Evolutionary conservation across 1,139 yeast genomes (phyloP).

Genomic region (Protomyces gravidus): DNA sequence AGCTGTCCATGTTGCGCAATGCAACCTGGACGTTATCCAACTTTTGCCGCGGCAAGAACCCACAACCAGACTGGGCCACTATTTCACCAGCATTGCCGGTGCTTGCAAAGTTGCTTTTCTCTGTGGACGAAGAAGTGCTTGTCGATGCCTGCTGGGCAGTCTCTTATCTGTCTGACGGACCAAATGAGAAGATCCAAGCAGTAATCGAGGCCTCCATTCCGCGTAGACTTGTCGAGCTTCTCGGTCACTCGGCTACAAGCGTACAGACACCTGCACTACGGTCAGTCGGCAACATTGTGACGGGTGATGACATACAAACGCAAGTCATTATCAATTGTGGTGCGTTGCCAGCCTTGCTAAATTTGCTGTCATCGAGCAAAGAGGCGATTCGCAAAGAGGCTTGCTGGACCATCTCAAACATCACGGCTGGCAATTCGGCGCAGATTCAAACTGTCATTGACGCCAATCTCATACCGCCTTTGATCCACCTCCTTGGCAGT

Average conservation of each 20-base stretch:
- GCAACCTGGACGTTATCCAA: constrained; percentile 98
- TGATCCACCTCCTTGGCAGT: constrained; percentile 68
- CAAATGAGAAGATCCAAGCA: constrained; percentile 89
- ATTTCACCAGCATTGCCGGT: constrained; percentile 89
- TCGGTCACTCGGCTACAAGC: constrained; percentile 63
- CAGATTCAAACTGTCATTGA: constrained; percentile 97
- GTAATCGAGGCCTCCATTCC: constrained; percentile 96
- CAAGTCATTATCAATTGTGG: constrained; percentile 93
- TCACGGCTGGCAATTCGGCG: constrained; percentile 92
- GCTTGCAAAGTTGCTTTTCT: constrained; percentile 81
- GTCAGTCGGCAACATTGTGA: constrained; percentile 96
- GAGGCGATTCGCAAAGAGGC: constrained; percentile 95
- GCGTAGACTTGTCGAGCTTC: constrained; percentile 82
- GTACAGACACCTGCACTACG: constrained; percentile 97
- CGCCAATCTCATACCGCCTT: constrained; percentile 87
- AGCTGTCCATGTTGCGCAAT: constrained; percentile 76
- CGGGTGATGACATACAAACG: constrained; percentile 93
- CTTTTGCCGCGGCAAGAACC: constrained; percentile 92
- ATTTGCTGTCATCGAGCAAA: constrained; percentile 74
- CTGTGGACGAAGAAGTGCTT: constrained; percentile 85
- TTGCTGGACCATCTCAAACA: constrained; percentile 97
- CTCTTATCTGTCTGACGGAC: constrained; percentile 88
- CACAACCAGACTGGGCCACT: constrained; percentile 87
- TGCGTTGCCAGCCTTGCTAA: constrained; percentile 78
- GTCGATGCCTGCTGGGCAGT: constrained; percentile 99